Evolutionary conservation across 768 basidiomycete species (phyloP), one percentile per base, ranked within the genome.

Genomic region (Suillus discolor): DNA sequence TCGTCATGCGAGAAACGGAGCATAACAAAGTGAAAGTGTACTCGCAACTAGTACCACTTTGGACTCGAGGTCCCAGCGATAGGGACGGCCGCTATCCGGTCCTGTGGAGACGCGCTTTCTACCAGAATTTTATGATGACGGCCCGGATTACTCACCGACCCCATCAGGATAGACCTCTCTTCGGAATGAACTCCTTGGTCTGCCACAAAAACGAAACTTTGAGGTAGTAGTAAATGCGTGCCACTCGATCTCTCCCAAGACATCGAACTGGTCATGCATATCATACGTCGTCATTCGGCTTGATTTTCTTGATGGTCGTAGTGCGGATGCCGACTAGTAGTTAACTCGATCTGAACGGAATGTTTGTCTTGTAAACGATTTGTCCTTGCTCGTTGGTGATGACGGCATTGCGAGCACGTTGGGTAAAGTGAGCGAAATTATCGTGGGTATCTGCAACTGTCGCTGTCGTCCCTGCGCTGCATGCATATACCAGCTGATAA

Each of bases 201-300:
- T 69, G 62, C 51, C 78, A 4, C 72, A 66, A 38, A 77, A 75
- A 4, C 69, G 71, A 36, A 83, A 69, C 34, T 66, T 73, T 6
- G 78, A 74, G 0, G 78, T 31, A 31, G 31, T 31, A 73, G 71
- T 69, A 11, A 80, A 39, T 1, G 69, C 1, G 28, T 69, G 75
- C 75, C 79, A 80, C 15, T 80, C 73, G 1, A 82, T 79, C 61
- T 74, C 66, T 8, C 74, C 81, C 5, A 81, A 69, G 3, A 61
- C 62, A 0, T 71, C 72, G 62, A 79, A 78, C 1, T 72, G 71
- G 64, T 78, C 76, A 6, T 28, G 70, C 71, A 75, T 72, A 42
- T 74, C 72, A 61, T 41, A 44, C 0, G 25, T 71, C 67, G 3
- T 68, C 57, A 62, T 71, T 76, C 3, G 73, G 65, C 31, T 41